Base-by-base conservation (phyloP, 1,139 yeast genomes). In the Kodamaea derodonti region DNA sequence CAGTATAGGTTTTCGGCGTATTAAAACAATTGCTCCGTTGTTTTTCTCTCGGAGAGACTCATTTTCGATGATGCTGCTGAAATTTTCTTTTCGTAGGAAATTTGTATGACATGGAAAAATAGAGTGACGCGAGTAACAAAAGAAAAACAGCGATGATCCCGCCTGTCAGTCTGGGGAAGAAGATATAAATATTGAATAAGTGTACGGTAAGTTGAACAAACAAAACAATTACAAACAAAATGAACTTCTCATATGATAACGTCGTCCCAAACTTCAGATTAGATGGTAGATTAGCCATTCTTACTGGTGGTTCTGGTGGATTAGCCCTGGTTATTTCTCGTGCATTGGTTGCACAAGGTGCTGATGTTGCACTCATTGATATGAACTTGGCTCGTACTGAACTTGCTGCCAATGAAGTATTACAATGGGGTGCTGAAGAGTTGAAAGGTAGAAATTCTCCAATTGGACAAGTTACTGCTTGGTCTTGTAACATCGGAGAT, bases 291-390 rank as follows among this genome's bases (percentile, higher is more conserved):
- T 66, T 83, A 38, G 87, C 86, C 29, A 70, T 84, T 35, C 62
- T 84, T 46, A 84, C 94, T 23, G 95, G 95, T 34, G 95, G 94
- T 13, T 80, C 88, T 20, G 94, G 94, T 34, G 94, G 94, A 14
- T 66, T 84, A 47, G 82, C 88, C 3, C 63, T 79, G 22, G 78
- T 83, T 13, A 58, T 84, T 58, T 75, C 84, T 35, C 75, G 82
- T 56, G 85, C 84, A 14, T 69, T 80, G 35, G 63, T 83, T 22
- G 83, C 84, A 4, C 83, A 79, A 53, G 78, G 62, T 32, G 84
- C 87, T 4, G 82, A 82, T 13, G 65, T 84, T 30, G 94, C 94
- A n/a, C 67, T 84, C 32, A 70, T 84, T 29, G 94, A 84, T 58
- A 72, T 80, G 66, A 78, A 79, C 61, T 60, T 75, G 51, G 83